phyloP scores from a whole-genome alignment of 2,329 filamentous ascomycete genomes.

The Penicillium sp. region DNA sequence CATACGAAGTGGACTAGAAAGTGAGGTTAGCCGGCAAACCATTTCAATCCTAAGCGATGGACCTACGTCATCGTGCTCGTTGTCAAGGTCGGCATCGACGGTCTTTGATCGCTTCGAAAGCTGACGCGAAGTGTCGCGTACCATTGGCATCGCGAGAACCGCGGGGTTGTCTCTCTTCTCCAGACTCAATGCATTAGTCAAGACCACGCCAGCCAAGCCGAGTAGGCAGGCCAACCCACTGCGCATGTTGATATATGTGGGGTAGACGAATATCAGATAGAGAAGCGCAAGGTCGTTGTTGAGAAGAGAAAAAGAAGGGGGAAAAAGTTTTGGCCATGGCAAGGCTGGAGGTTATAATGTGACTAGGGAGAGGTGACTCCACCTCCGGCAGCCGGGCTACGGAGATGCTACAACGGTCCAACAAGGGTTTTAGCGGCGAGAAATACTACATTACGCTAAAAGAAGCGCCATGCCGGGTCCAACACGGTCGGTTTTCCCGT shows the following conservation, averaged over 20 bases:
- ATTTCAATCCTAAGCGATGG: not conserved
- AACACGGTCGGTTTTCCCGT: no score
- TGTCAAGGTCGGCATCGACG: not conserved
- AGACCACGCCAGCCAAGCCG: constrained; percentile 1
- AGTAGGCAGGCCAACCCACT: constrained; percentile 9
- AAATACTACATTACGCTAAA: no score
- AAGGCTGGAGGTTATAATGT: not conserved
- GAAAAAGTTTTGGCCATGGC: not conserved
- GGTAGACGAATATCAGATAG: not conserved
- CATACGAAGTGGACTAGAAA: not conserved
- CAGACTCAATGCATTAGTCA: constrained; percentile 4
- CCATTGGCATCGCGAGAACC: constrained; percentile 4
- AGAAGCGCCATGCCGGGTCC: no score
- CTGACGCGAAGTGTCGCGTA: not conserved
- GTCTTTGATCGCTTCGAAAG: constrained; percentile 2
- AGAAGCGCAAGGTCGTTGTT: not conserved
- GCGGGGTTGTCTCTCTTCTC: constrained; percentile 10
- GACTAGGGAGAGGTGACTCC: not conserved
- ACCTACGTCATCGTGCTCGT: not conserved
- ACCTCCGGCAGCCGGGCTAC: not conserved
- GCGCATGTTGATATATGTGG: constrained; percentile 8
- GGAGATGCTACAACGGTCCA: not conserved
- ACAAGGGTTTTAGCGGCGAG: no score
- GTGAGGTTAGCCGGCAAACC: not conserved
- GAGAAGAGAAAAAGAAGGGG: not conserved